These are phyloP conservation scores for Massospora cicadina DNA, from an alignment of 371 early-diverging fungal species.

Conservation along the genomic window DNA sequence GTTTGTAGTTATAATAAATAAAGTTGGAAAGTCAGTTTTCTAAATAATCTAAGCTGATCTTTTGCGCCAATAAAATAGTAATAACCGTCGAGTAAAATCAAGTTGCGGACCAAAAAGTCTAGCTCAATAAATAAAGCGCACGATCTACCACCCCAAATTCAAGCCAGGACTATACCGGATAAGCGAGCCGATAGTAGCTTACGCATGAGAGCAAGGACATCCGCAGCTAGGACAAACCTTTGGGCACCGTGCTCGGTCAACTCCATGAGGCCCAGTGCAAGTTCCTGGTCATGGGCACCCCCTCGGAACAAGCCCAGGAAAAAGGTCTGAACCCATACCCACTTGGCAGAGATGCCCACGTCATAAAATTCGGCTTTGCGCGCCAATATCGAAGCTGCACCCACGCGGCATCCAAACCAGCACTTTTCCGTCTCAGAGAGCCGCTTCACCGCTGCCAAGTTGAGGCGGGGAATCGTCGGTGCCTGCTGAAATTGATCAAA, in stretches of 20 bases:
- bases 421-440: slow-evolving; percentile 2
- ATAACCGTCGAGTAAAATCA: too few relatives aligned
- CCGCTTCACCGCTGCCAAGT: neutral
- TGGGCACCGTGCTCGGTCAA: neutral
- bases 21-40: too few relatives aligned
- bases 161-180: neutral
- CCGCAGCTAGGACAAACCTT: neutral
- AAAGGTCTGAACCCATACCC: slow-evolving; percentile 2
- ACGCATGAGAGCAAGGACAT: neutral
- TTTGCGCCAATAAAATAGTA: too few relatives aligned
- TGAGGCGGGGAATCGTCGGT: neutral
- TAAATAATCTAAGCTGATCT: too few relatives aligned
- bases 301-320: neutral
- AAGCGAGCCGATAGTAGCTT: neutral
- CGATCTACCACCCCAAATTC: too few relatives aligned
- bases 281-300: neutral
- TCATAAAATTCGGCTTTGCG: neutral
- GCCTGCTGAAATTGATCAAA: neutral
- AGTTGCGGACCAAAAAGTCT: too few relatives aligned
- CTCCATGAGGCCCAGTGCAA: neutral
- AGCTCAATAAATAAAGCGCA: too few relatives aligned
- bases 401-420: neutral
- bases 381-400: neutral
- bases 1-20: too few relatives aligned
- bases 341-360: slow-evolving; percentile 1